Conservation (phyloP, 2,329 filamentous ascomycete species). For the Fusarium domesticum region DNA sequence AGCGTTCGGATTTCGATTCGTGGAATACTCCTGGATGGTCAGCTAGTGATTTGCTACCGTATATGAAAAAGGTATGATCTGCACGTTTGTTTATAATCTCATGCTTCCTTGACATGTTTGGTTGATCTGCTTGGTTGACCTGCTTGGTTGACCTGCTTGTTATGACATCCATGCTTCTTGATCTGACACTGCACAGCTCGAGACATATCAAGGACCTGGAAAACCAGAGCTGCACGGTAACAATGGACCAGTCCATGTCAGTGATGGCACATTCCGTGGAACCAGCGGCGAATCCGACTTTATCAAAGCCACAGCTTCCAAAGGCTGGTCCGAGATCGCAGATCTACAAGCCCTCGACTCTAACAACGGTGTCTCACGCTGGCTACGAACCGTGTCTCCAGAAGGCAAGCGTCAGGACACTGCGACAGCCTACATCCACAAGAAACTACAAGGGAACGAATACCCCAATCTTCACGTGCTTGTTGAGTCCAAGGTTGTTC, state of each 20-base stretch:
- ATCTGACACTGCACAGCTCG: conserved; percentile 37
- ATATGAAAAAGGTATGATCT: conserved; percentile 32
- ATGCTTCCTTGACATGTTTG: too few species aligned
- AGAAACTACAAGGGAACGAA: conserved; percentile 33
- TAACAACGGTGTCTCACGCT: conserved; percentile 31
- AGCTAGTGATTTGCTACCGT: conserved; percentile 32
- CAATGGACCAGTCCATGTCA: conserved; percentile 55
- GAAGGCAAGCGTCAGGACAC: conserved; percentile 58
- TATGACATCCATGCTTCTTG: accelerated
- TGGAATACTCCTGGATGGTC: conserved; percentile 37
- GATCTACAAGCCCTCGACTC: conserved; percentile 52
- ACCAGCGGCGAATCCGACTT: conserved; percentile 46
- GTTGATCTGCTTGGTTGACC: too few species aligned
- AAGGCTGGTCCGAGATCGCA: conserved; percentile 50
- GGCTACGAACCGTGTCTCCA: conserved; percentile 40
- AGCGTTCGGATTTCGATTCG: conserved; percentile 33
- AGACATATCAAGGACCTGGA: conserved; percentile 53
- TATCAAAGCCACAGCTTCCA: conserved; percentile 42
- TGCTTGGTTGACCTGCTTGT: too few species aligned
- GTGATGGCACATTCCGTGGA: conserved; percentile 45
- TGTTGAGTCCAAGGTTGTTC: conserved; percentile 53
- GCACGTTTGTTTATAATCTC: too few species aligned
- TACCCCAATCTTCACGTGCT: conserved; percentile 60
- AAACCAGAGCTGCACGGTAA: conserved; percentile 48
- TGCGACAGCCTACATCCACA: conserved; percentile 47